Percentiles rank a stretch among this genome's conserved stretches.
Conservation (phyloP, 1,284 basidiomycete genomes). For the Pseudozyma hubeiensis region DNA sequence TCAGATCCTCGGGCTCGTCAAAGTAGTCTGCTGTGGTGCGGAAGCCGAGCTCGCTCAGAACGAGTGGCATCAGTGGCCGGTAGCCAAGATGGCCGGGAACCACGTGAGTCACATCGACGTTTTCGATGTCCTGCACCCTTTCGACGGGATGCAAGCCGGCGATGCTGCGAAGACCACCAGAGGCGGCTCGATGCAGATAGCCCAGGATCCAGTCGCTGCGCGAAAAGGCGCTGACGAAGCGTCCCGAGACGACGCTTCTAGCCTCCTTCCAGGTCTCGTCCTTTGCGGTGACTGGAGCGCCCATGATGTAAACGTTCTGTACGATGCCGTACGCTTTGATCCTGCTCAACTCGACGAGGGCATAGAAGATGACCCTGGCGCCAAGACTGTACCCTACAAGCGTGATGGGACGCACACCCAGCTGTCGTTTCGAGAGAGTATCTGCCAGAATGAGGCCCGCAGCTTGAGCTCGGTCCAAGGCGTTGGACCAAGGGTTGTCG, state of each 20-base stretch:
- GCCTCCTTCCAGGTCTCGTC: slow-evolving; percentile 65
- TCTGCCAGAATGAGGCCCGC: slow-evolving; percentile 68
- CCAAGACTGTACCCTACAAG: slow-evolving; percentile 67
- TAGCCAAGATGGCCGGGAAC: slow-evolving; percentile 67
- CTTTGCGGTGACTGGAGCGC: slow-evolving; percentile 64
- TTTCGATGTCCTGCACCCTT: slow-evolving; percentile 64
- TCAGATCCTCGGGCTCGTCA: slow-evolving; percentile 67
- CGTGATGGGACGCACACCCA: slow-evolving; percentile 68
- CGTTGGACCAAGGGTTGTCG: slow-evolving; percentile 69
- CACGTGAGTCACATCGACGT: slow-evolving; percentile 66
- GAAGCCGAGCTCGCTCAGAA: slow-evolving; percentile 67
- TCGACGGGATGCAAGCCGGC: slow-evolving; percentile 67
- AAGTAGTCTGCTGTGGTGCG: slow-evolving; percentile 67
- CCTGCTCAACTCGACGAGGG: slow-evolving; percentile 61
- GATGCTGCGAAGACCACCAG: slow-evolving; percentile 65
- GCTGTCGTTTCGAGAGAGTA: slow-evolving; percentile 59
- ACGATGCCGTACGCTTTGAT: slow-evolving; percentile 66
- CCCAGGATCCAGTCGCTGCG: slow-evolving; percentile 68
- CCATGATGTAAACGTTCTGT: slow-evolving; percentile 68
- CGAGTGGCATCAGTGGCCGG: slow-evolving; percentile 65
- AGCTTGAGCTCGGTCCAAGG: slow-evolving; percentile 62
- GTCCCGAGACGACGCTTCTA: slow-evolving; percentile 61
- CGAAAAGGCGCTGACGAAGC: slow-evolving; percentile 67
- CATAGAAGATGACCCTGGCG: slow-evolving; percentile 67
- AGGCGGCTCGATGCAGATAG: slow-evolving; percentile 66